Evolutionary conservation across 73 alveolate species (phyloP).

Genomic region (Effrenium voratum): DNA sequence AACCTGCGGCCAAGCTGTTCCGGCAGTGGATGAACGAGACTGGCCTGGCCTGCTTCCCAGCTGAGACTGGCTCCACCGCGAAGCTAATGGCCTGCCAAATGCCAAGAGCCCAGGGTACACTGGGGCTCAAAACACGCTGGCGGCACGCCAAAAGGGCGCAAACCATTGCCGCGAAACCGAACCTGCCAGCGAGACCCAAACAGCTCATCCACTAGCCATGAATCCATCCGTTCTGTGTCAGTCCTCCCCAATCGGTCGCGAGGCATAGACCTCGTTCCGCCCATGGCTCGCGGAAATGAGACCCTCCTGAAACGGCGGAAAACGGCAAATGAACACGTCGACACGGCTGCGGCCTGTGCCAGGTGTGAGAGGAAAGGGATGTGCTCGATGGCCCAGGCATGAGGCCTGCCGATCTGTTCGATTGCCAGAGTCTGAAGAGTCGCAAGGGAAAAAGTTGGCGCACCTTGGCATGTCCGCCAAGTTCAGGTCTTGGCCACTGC

Average conservation of each 20-base stretch:
- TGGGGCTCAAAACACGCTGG: not conserved
- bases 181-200: not conserved
- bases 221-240: not conserved
- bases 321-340: too few species aligned
- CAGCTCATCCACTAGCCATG: not conserved
- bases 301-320: too few species aligned
- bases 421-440: too few species aligned
- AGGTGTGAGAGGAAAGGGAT: constrained; percentile 72
- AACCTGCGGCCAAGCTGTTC: not conserved
- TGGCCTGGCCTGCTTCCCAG: not conserved
- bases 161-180: constrained; percentile 70
- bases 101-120: not conserved
- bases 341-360: too few species aligned
- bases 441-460: too few species aligned
- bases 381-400: constrained; percentile 81
- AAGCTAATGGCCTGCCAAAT: constrained; percentile 43
- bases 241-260: constrained; percentile 62
- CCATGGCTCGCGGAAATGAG: constrained; percentile 57
- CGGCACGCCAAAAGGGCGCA: constrained; percentile 47
- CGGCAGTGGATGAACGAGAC: not conserved
- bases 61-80: constrained; percentile 39
- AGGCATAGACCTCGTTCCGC: constrained; percentile 63
- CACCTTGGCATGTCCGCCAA: too few species aligned
- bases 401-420: constrained; percentile 34
- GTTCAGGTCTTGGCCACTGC: too few species aligned